phyloP scores from a whole-genome alignment of 768 basidiomycete species.

The Tulasnella sp. region DNA sequence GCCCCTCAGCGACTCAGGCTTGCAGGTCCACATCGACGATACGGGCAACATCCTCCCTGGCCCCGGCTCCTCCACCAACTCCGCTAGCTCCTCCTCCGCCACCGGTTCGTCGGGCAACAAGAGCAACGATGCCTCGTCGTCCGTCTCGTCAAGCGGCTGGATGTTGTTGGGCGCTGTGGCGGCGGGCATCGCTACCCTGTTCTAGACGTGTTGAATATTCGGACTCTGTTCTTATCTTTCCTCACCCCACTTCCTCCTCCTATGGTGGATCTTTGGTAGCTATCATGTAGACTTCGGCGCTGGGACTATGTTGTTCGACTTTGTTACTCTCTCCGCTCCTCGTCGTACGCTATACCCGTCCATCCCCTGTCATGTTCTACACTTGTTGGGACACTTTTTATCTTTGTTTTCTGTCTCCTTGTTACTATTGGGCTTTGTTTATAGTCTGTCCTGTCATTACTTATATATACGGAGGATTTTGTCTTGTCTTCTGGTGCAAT shows the following conservation, averaged over 20 bases:
- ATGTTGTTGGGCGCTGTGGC: neutral
- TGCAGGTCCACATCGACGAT: slow-evolving; percentile 4
- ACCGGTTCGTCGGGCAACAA: neutral
- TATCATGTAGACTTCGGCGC: no score
- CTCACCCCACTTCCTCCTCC: no score
- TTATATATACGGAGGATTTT: neutral
- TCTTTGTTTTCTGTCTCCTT: neutral
- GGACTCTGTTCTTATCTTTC: no score
- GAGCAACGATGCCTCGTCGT: neutral
- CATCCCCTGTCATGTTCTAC: no score
- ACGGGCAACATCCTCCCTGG: neutral
- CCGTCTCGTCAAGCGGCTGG: neutral
- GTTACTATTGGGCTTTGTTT: neutral
- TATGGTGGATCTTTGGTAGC: no score
- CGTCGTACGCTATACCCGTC: no score
- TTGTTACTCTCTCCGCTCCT: no score
- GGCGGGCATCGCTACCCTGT: neutral
- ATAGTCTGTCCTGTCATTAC: neutral
- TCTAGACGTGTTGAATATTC: neutral
- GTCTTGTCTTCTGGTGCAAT: neutral
- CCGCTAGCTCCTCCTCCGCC: neutral
- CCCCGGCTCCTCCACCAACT: neutral
- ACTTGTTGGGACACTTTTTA: neutral
- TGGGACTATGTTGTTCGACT: no score
- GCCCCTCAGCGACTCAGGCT: slow-evolving; percentile 6